Base-by-base conservation (phyloP, 805 yeast genomes). In the Martiniozyma abietophila region DNA sequence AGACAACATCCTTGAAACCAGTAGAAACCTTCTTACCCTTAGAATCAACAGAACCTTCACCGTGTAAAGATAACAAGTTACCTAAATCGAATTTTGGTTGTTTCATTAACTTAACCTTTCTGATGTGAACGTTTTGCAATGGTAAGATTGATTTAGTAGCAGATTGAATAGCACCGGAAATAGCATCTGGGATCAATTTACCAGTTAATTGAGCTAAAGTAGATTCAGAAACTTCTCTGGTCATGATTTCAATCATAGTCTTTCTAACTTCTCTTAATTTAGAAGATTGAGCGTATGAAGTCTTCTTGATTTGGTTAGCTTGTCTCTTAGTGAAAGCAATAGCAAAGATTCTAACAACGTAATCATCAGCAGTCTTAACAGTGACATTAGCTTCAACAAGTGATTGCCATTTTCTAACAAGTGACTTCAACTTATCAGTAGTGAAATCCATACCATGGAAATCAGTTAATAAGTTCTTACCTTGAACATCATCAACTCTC, bases 391-490 rank as follows among this genome's bases (percentile, higher is more conserved):
- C 94, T 76, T 88, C 97, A 56, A 88, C 94, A 68, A 89, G 75
- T 50, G 96, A 78, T 76, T 88, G 97, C 96, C 96, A 89, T 71
- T 89, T 88, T 80, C 96, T 85, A 49, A 88, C 96, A 67, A 89
- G 76, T 41, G 96, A 88, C 74, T 94, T 84, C 64, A 89, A 74
- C 76, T 89, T 89, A 75, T 88, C 96, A 51, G 94, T 74, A 61
- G 97, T 88, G 80, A 89, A 88, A 75, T 86, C 94, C 69, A 89
- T 69, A 61, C 97, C 97, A 77, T 88, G 96, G 94, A 88, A 89
- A 94, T 89, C 89, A 76, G 97, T 88, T 66, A 88, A 76, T 62
- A 88, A 76, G 80, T 88, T 86, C 75, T 85, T 84, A 73, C 96
- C 97, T 74, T 89, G 96, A 56, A 88, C 95, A 74, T 89, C 97